phyloP scores from a whole-genome alignment of 208 protist genomes.

The Acanthamoeba sp. region DNA sequence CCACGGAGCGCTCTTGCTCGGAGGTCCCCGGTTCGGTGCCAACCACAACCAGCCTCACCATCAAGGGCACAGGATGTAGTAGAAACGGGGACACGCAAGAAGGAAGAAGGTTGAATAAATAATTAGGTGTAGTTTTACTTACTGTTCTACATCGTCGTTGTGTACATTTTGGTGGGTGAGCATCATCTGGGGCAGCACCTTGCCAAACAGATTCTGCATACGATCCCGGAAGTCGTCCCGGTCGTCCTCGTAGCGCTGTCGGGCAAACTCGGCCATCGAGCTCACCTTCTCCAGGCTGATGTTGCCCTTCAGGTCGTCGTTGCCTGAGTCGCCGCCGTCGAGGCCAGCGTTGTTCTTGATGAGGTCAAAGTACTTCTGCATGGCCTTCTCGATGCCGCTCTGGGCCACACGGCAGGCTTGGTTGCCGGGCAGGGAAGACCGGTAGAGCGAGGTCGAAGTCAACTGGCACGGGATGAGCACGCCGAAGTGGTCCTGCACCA shows the following conservation, averaged over 20 bases:
- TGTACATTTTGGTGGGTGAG: background rate
- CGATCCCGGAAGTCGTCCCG: slow-evolving; percentile 5
- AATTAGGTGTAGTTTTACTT: background rate
- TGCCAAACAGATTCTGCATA: background rate
- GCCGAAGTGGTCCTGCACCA: slow-evolving; percentile 48
- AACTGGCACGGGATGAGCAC: slow-evolving; percentile 2
- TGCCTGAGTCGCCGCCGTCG: background rate
- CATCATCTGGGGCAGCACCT: background rate
- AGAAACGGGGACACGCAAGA: no score
- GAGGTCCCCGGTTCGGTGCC: background rate
- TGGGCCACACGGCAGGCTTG: background rate
- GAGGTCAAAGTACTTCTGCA: background rate
- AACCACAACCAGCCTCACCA: no score
- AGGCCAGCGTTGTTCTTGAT: background rate
- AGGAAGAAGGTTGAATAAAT: no score
- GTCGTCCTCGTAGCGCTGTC: slow-evolving; percentile 8
- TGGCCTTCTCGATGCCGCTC: background rate
- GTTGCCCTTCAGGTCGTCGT: background rate
- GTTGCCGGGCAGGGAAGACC: background rate
- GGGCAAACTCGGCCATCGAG: background rate
- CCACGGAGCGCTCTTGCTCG: no score
- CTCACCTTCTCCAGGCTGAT: background rate
- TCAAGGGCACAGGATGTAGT: no score
- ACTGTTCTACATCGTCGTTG: background rate
- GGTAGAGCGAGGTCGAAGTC: background rate